Percentiles rank a stretch among this genome's conserved stretches.
Conservation (phyloP, 2,329 filamentous ascomycete genomes). For the Fusarium cyanostomum region DNA sequence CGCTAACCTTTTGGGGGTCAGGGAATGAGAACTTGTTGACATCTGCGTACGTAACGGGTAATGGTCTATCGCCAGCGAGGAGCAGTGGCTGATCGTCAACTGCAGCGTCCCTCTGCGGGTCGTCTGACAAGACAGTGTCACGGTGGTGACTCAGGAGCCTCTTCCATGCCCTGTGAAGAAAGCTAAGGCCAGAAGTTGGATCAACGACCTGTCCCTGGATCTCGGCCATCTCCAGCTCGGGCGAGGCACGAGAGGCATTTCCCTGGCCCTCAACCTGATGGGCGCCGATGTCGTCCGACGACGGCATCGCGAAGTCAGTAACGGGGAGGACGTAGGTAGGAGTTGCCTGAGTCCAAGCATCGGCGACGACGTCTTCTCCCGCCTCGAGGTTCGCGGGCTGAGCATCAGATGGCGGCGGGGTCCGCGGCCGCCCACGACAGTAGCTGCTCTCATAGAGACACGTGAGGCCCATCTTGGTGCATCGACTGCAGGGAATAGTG, state of each 20-base stretch:
- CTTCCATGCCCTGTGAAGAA: not conserved
- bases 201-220: conserved; percentile 1
- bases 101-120: not conserved
- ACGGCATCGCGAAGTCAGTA: not conserved
- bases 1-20: not conserved
- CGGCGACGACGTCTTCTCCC: not conserved
- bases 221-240: not conserved
- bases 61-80: not conserved
- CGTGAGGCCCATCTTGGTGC: conserved; percentile 39
- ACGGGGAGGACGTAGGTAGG: not conserved
- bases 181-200: not conserved
- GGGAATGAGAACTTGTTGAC: not conserved
- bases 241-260: not conserved
- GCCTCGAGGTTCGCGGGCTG: not conserved
- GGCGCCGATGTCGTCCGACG: not conserved
- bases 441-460: conserved; percentile 48
- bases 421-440: conserved; percentile 47
- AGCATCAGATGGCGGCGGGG: conserved; percentile 40
- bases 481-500: conserved; percentile 48
- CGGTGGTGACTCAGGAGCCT: not conserved
- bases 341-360: not conserved
- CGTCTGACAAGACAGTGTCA: not conserved
- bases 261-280: not conserved
- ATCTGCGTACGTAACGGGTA: not conserved
- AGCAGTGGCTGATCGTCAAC: not conserved